Evolutionary conservation across 768 basidiomycete species (phyloP), one percentile per base, ranked within the genome.

Genomic region (Lentinula edodes): DNA sequence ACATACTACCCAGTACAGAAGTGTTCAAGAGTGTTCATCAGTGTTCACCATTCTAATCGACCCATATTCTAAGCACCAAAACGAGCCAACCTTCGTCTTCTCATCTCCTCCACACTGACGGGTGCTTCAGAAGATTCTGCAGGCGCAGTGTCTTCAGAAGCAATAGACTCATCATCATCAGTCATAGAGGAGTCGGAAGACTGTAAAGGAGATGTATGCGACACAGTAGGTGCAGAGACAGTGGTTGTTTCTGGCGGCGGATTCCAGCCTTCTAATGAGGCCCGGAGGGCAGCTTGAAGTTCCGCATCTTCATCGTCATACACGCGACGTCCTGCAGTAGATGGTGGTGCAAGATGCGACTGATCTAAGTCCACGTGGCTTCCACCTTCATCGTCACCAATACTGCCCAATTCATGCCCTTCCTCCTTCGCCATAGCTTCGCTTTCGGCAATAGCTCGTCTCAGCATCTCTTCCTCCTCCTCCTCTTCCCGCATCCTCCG

Each of bases 271-370:
- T 74, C 72, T 63, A 95, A 76, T 41, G 93, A 94, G 2, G 92
- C 94, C 69, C 78, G 86, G 52, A 96, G 77, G 5, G 94, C 94
- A 10, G 93, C 93, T 73, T 95, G 94, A 51, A 96, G 74, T 66
- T 91, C 88, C 23, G 83, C 85, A 66, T 96, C 93, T 55, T 95
- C 93, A 64, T 95, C 93, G 64, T 95, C 93, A 65, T 91, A 87
- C 42, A 87, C 83, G 51, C 85, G 75, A 55, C 79, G 62, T 34
- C 66, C 64, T 39, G 62, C 52, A 62, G 53, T 57, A 39, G 32
- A 60, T 16, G 20, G 15, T 20, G 20, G 46, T 20, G 32, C 13
- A 52, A 41, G 57, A 42, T 35, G 51, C 34, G 34, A 34, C 10
- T 36, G n/a, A 36, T 71, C 70, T 61, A 66, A 61, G 18, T 58